Evolutionary conservation across 345 rosid species (phyloP).

Genomic region (Erysimum cheiranthoides): DNA sequence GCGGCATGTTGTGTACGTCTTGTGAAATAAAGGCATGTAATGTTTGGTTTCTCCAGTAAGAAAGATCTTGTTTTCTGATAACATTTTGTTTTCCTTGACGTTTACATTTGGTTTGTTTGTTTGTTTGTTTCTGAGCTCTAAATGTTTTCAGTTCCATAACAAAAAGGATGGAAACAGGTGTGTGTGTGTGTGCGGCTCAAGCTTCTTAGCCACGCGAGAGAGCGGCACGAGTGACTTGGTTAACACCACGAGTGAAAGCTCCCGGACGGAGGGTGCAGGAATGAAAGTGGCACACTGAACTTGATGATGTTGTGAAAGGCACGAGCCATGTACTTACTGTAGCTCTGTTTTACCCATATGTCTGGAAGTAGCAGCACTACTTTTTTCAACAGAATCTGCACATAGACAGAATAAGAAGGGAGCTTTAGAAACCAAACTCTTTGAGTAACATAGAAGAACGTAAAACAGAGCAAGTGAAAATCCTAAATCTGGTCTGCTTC

Average conservation of each 20-base stretch:
- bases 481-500: neutral
- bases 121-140: neutral
- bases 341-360: neutral
- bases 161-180: conserved; percentile 6
- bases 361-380: neutral
- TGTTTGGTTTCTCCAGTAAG: conserved; percentile 27
- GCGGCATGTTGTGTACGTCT: neutral
- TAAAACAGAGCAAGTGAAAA: neutral
- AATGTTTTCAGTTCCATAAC: neutral
- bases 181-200: neutral
- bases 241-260: conserved; percentile 1
- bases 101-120: neutral
- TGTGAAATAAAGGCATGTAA: neutral
- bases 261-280: neutral
- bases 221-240: neutral
- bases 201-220: neutral
- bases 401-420: neutral
- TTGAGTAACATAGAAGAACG: conserved; percentile 5
- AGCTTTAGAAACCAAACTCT: neutral
- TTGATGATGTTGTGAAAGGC: conserved; percentile 1
- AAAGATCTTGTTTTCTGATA: neutral
- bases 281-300: neutral
- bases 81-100: neutral
- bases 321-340: neutral
- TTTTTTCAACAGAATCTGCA: neutral